Base-by-base conservation (phyloP, 208 protist species). In the Tetramitus jugosus region DNA sequence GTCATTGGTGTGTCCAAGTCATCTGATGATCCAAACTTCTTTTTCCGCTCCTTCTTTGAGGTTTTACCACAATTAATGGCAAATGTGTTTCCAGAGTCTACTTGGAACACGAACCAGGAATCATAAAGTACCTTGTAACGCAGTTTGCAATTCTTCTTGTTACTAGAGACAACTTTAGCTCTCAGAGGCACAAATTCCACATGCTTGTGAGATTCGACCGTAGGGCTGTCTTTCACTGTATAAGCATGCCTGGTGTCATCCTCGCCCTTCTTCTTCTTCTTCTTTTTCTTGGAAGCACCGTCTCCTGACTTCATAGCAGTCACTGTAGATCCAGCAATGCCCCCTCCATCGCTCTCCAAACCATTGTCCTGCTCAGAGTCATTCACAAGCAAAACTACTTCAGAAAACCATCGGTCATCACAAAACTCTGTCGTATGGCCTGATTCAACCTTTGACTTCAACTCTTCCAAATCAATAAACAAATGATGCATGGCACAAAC, bases 31-130 rank as follows among this genome's bases (percentile, higher is more conserved):
- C n/a, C n/a, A n/a, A n/a, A n/a, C n/a, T n/a, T n/a, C n/a, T n/a
- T n/a, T 69, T 69, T 69, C 23, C 17, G 23, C 39, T 69, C 31
- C 13, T 8, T 43, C 35, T 69, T 69, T 0, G 39, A 43, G 7
- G 20, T 39, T 37, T 69, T 69, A 45, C 62, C 62, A 69, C 62
- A 69, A 69, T 69, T 69, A 45, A 69, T 69, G 31, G 62, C 62
- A 69, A 69, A 69, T 43, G 29, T 37, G 8, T 43, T 69, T 8
- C 14, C 29, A 42, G 62, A 69, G 33, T 69, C 62, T 31, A 69
- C 39, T 26, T 69, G 29, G 62, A 43, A 69, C 0, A 42, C 13
- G 4, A 69, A 40, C 62, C 62, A 69, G 23, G 20, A 37, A 29
- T 69, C 62, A 42, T 45, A 69, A 39, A 13, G 29, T 37, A 69